Percentiles rank a stretch among this genome's conserved stretches.
phyloP scores from a whole-genome alignment of 305 asterid genomes.

The Nicotiana rustica region DNA sequence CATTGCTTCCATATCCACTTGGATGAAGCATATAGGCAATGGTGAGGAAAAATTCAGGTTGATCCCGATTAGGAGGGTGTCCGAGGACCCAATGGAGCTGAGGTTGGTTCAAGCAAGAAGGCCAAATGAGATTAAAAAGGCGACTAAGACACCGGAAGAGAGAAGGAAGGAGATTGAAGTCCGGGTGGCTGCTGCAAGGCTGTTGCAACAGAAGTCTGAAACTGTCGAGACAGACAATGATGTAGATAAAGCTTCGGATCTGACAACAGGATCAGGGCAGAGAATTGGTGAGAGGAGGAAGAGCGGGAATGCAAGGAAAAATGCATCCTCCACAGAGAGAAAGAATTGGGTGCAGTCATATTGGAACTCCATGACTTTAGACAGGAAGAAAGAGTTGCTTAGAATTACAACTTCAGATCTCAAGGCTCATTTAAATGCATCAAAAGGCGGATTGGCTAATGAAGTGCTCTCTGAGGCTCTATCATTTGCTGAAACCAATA shows the following conservation, averaged over 20 bases:
- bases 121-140: slow-evolving; percentile 91
- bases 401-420: slow-evolving; percentile 64
- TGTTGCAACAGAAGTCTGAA: slow-evolving; percentile 86
- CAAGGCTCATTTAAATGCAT: slow-evolving; percentile 66
- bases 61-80: slow-evolving; percentile 78
- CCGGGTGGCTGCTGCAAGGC: slow-evolving; percentile 90
- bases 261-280: slow-evolving; percentile 59
- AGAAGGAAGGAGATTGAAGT: slow-evolving; percentile 95
- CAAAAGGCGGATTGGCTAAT: slow-evolving; percentile 59
- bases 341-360: slow-evolving; percentile 72
- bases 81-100: slow-evolving; percentile 92
- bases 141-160: slow-evolving; percentile 81
- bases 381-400: slow-evolving; percentile 68
- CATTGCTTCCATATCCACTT: slow-evolving; percentile 74
- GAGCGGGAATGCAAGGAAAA: slow-evolving; percentile 62
- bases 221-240: slow-evolving; percentile 54
- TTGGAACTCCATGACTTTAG: slow-evolving; percentile 77
- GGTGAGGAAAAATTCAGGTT: slow-evolving; percentile 87
- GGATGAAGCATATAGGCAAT: slow-evolving; percentile 83
- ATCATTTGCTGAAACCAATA: slow-evolving; percentile 64
- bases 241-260: slow-evolving; percentile 66
- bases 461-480: slow-evolving; percentile 75
- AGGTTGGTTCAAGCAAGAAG: slow-evolving; percentile 68
- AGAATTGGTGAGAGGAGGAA: slow-evolving; percentile 76
- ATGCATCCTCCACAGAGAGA: slow-evolving; percentile 71